phyloP scores from a whole-genome alignment of 495 filamentous ascomycete species.

The Thozetella sp. region DNA sequence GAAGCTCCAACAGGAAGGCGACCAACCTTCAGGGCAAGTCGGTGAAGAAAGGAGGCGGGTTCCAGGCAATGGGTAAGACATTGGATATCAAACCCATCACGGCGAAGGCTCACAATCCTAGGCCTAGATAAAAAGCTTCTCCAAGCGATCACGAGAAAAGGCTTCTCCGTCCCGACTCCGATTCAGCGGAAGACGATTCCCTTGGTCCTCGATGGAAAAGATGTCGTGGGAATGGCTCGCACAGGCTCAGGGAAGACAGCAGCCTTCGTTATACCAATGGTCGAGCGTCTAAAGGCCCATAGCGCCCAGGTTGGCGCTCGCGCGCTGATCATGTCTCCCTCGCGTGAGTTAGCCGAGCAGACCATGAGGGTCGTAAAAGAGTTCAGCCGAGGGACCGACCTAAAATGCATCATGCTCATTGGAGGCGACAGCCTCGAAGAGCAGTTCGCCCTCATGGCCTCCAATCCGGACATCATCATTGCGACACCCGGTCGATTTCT shows the following conservation, averaged over 20 bases:
- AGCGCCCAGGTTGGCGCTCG: conserved; percentile 82
- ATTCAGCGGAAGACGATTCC: conserved; percentile 98
- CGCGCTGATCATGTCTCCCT: conserved; percentile 86
- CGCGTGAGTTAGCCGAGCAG: conserved; percentile 89
- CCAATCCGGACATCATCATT: conserved; percentile 95
- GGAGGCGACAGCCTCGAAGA: conserved; percentile 96
- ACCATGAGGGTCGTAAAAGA: conserved; percentile 97
- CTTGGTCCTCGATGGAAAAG: conserved; percentile 80
- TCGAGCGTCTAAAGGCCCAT: conserved; percentile 90
- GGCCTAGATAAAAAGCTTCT: conserved; percentile 77
- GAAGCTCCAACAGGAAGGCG: conserved; percentile 81
- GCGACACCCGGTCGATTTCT: conserved; percentile 95
- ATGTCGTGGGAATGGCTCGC: conserved; percentile 96
- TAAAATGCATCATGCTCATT: conserved; percentile 85
- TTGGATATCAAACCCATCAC: neutral
- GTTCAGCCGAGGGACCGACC: conserved; percentile 83
- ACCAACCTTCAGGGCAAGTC: conserved; percentile 80
- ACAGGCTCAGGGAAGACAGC: conserved; percentile 98
- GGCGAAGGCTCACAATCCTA: conserved; percentile 24
- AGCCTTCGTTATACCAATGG: conserved; percentile 97
- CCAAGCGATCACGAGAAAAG: conserved; percentile 88
- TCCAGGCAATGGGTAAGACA: conserved; percentile 84
- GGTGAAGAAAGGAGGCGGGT: conserved; percentile 92
- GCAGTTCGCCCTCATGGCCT: conserved; percentile 89
- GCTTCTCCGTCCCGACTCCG: conserved; percentile 92